These are phyloP conservation scores for Trametes cubensis DNA, from an alignment of 768 basidiomycete species.

Conservation along the genomic window DNA sequence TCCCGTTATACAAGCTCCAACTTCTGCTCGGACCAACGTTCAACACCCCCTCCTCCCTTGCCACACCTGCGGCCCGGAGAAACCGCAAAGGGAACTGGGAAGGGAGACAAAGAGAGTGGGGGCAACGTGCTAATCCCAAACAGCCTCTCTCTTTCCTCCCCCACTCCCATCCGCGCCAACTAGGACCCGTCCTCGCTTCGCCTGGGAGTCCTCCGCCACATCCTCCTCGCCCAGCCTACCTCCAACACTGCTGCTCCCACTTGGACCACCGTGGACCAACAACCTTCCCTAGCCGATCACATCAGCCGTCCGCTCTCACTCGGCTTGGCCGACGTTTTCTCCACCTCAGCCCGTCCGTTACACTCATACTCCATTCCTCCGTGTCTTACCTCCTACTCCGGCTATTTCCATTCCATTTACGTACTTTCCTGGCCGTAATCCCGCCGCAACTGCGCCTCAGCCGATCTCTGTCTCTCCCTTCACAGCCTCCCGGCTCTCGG, in stretches of 20 bases:
- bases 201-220: not conserved
- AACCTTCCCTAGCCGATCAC: not conserved
- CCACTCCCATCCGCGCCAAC: not conserved
- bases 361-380: not conserved
- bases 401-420: too few relatives aligned
- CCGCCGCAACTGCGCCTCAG: too few relatives aligned
- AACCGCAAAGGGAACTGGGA: too few relatives aligned
- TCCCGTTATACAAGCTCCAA: too few relatives aligned
- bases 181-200: not conserved
- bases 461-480: not conserved
- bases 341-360: not conserved
- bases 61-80: too few relatives aligned
- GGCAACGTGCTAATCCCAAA: too few relatives aligned
- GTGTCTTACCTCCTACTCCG: not conserved
- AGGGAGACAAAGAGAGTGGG: too few relatives aligned
- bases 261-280: constrained; percentile 17
- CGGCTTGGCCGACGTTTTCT: not conserved
- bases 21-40: too few relatives aligned
- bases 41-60: too few relatives aligned
- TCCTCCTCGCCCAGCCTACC: not conserved
- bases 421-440: too few relatives aligned
- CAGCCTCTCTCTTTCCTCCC: too few relatives aligned
- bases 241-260: not conserved
- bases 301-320: not conserved
- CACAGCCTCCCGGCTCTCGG: not conserved